These are phyloP conservation scores for Aspergillus sergii DNA, from an alignment of 2,329 filamentous ascomycete species.

Conservation along the genomic window DNA sequence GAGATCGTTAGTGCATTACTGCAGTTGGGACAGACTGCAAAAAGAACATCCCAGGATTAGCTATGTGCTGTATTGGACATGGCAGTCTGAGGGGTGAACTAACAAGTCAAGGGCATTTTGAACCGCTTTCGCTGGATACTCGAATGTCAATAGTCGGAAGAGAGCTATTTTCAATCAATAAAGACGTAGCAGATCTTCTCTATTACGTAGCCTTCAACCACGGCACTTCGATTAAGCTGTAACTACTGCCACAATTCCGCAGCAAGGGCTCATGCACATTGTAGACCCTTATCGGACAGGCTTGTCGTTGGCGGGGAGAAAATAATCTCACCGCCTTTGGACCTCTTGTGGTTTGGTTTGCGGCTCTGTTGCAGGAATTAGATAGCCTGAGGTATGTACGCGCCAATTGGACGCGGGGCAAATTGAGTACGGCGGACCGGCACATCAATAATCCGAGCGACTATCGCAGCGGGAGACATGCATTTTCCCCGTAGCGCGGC, in stretches of 20 bases:
- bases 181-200: neutral
- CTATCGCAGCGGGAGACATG: slow-evolving; percentile 15
- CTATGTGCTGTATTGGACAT: neutral
- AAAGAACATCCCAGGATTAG: slow-evolving; percentile 20
- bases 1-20: slow-evolving; percentile 53
- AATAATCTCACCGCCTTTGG: slow-evolving; percentile 19
- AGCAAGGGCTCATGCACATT: slow-evolving; percentile 16
- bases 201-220: neutral
- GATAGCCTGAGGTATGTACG: neutral
- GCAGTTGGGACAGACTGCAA: slow-evolving; percentile 52
- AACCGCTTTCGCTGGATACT: slow-evolving; percentile 2
- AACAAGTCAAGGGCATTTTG: slow-evolving; percentile 45
- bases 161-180: neutral
- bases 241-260: slow-evolving; percentile 12
- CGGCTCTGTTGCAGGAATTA: neutral
- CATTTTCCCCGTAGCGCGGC: slow-evolving; percentile 10
- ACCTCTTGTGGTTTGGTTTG: neutral
- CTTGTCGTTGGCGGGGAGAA: slow-evolving; percentile 20
- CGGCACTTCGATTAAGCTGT: neutral
- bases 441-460: slow-evolving; percentile 22
- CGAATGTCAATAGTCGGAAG: neutral
- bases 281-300: slow-evolving; percentile 20
- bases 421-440: slow-evolving; percentile 18
- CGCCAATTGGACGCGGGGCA: slow-evolving; percentile 24
- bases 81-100: slow-evolving; percentile 13